Conservation (phyloP, 495 filamentous ascomycete genomes). For the Acidomyces sp. region DNA sequence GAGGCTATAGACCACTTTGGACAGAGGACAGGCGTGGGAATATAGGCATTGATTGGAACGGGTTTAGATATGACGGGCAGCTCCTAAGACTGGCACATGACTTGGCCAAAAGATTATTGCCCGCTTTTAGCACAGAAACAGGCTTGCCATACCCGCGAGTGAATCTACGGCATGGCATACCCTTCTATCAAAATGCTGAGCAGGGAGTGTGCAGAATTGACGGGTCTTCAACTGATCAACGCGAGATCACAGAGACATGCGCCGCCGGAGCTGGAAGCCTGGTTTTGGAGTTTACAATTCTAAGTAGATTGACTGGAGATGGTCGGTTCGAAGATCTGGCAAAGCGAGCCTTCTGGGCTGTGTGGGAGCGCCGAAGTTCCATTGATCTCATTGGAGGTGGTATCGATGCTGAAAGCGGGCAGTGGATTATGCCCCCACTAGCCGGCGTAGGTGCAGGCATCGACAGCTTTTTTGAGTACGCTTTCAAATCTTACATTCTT, state of each 20-base stretch:
- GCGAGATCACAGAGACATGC: constrained; percentile 89
- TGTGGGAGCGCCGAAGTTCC: constrained; percentile 75
- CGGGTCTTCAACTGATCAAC: constrained; percentile 29
- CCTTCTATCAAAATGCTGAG: constrained; percentile 51
- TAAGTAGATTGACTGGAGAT: constrained; percentile 83
- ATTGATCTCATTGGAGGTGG: constrained; percentile 84
- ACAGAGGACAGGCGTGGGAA: constrained; percentile 31
- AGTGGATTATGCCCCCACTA: constrained; percentile 68
- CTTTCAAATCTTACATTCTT: constrained; percentile 81
- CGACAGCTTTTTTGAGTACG: constrained; percentile 98
- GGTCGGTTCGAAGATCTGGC: constrained; percentile 73
- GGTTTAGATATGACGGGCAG: constrained; percentile 80
- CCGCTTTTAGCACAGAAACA: constrained; percentile 79
- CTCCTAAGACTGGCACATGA: constrained; percentile 74
- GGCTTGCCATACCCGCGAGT: constrained; percentile 91
- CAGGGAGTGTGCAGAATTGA: constrained; percentile 30
- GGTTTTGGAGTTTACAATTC: constrained; percentile 78
- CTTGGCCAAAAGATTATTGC: constrained; percentile 67
- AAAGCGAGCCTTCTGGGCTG: constrained; percentile 87
- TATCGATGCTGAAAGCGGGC: constrained; percentile 80
- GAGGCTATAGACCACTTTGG: constrained; percentile 45
- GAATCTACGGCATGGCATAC: constrained; percentile 82
- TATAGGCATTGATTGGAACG: constrained; percentile 58
- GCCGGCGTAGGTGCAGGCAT: constrained; percentile 89
- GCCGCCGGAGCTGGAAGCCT: constrained; percentile 91